These are phyloP conservation scores for Paramecium pentaurelia DNA, from an alignment of 73 alveolate genomes.

Conservation along the genomic window DNA sequence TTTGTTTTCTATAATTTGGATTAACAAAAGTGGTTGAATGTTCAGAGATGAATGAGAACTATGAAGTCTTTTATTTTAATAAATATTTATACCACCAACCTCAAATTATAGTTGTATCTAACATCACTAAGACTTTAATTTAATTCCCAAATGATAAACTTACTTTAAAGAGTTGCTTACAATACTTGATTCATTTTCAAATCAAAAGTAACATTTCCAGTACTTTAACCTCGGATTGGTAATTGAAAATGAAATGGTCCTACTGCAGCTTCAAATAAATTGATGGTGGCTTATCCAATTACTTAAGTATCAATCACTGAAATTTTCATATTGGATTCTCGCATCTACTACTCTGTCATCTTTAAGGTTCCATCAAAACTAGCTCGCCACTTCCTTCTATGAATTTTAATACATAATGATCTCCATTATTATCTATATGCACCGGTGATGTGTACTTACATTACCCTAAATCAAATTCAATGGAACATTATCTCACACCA, in stretches of 20 bases:
- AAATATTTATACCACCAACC: neutral
- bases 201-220: neutral
- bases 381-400: conserved; percentile 42
- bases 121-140: neutral
- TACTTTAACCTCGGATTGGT: neutral
- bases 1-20: neutral
- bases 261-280: conserved; percentile 44
- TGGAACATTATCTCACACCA: neutral
- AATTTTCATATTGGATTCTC: neutral
- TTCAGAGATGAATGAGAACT: conserved; percentile 22
- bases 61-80: neutral
- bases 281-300: neutral
- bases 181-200: neutral
- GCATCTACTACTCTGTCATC: neutral
- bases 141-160: neutral
- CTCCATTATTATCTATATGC: neutral
- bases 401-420: neutral
- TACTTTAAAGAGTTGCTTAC: neutral
- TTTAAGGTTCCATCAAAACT: neutral
- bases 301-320: neutral
- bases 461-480: neutral
- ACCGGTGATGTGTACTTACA: conserved; percentile 27
- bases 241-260: conserved; percentile 34
- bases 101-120: neutral
- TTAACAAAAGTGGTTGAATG: conserved; percentile 24